Base-by-base conservation (phyloP, 176 grass and related monocot species). In the Ananas comosus region DNA sequence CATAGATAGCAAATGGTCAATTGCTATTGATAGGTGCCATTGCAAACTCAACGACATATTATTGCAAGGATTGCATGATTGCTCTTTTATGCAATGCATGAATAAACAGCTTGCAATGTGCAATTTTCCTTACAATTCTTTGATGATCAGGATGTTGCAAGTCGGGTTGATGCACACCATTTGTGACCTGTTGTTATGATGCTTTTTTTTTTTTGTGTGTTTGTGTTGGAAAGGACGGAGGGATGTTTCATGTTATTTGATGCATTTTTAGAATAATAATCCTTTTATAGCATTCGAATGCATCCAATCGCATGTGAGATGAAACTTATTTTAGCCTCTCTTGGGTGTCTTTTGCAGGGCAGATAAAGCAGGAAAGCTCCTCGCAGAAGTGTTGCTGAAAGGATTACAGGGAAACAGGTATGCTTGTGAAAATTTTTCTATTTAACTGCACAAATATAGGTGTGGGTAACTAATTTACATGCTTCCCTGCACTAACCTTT, bases 351-450 rank as follows among this genome's bases (percentile, higher is more conserved):
- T 69, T 71, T 88, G n/a, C 77, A 97, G 94, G 77, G 83, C 94
- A 68, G 94, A 99, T 88, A 99, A 99, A 80, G 84, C 90, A 53
- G 94, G 94, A 49, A 99, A 82, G 77, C 91, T 90, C 71, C 86
- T 99, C 65, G 94, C 94, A 71, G 89, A 91, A 56, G 86, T 92
- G 58, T 50, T 99, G 57, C 63, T 91, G 22, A 93, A 84, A n/a
- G 94, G 94, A 70, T 87, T 86, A 80, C 94, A 99, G 83, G 89
- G 94, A 84, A 93, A 82, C 78, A 99, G 87, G 89, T 91, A 64
- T 78, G 70, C 77, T 24, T 73, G 0, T 25, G 66, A 53, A 13
- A 27, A 64, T 14, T 66, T 14, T 63, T 70, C 22, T 48, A 12
- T 13, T 2, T 33, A 68, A 14, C 19, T 70, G 4, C 22, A 27